A percentile compares a stretch with the other conserved stretches of the same genome.
Conservation (phyloP, 1,284 basidiomycete species). For the Heimioporus retisporus region DNA sequence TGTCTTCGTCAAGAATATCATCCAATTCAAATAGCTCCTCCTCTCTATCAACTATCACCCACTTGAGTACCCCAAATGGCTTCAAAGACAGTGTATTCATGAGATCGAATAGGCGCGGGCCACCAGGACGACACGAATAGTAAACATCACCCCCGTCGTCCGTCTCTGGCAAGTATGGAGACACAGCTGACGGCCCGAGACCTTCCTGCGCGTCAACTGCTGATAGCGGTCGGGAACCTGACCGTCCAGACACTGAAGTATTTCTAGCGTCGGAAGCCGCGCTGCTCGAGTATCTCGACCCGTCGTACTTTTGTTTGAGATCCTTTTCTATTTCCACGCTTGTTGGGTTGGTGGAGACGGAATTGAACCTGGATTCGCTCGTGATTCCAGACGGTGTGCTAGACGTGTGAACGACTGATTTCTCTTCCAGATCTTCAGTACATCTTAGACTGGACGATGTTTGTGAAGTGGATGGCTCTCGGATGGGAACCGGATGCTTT, state of each 20-base stretch:
- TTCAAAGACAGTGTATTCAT: constrained; percentile 67
- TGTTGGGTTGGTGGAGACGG: constrained; percentile 20
- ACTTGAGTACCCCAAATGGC: constrained; percentile 69
- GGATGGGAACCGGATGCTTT: constrained; percentile 3
- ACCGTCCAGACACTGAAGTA: constrained; percentile 22
- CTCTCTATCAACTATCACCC: constrained; percentile 74
- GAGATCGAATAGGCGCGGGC: constrained; percentile 71
- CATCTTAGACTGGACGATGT: constrained; percentile 4
- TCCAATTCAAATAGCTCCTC: constrained; percentile 78
- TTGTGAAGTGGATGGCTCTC: constrained; percentile 18
- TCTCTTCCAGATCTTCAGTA: constrained; percentile 15
- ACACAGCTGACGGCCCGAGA: constrained; percentile 61
- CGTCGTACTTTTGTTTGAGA: constrained; percentile 30
- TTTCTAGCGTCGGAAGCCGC: constrained; percentile 14
- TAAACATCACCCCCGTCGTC: constrained; percentile 56
- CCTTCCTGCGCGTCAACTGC: constrained; percentile 49
- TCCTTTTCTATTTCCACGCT: constrained; percentile 33
- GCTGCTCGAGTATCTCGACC: constrained; percentile 20
- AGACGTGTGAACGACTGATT: constrained; percentile 17
- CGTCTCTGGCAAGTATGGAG: constrained; percentile 62
- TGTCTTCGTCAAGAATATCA: constrained; percentile 75
- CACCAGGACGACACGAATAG: constrained; percentile 73
- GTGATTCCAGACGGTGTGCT: constrained; percentile 23
- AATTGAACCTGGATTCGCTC: constrained; percentile 19
- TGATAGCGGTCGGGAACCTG: constrained; percentile 28